phyloP scores from a whole-genome alignment of 2,329 filamentous ascomycete species.

The Byssothecium circinans region DNA sequence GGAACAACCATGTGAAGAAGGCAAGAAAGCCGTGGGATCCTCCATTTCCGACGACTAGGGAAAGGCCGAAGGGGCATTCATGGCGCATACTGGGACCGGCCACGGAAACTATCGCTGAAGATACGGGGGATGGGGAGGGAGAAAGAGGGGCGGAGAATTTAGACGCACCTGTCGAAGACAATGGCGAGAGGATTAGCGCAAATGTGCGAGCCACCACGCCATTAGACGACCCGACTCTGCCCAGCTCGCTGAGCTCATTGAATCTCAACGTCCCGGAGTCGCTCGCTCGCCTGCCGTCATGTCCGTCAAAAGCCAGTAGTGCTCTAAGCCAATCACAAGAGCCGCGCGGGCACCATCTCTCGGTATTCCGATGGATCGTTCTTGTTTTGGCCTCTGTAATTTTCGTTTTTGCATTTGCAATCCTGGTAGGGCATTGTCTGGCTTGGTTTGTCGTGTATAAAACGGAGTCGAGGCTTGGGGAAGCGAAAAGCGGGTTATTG shows the following conservation, averaged over 20 bases:
- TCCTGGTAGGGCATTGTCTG: constrained; percentile 29
- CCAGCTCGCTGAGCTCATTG: not conserved
- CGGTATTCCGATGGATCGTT: constrained; percentile 7
- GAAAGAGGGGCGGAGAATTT: not conserved
- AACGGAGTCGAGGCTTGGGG: constrained; percentile 29
- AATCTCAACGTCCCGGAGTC: not conserved
- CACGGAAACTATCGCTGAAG: not conserved
- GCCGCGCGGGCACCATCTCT: not conserved
- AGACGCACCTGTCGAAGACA: not conserved
- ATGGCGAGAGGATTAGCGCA: not conserved
- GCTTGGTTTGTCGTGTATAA: constrained; percentile 35
- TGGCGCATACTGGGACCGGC: constrained; percentile 7
- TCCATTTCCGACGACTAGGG: constrained; percentile 21
- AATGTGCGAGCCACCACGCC: constrained; percentile 1
- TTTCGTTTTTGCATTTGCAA: constrained; percentile 21
- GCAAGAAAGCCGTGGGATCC: constrained; percentile 33
- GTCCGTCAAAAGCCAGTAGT: not conserved
- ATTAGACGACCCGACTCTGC: not conserved
- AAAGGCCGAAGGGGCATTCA: constrained; percentile 1
- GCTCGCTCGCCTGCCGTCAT: too few species aligned
- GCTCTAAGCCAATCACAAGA: not conserved
- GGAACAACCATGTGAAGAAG: not conserved
- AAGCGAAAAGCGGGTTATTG: constrained; percentile 24
- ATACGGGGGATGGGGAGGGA: not conserved
- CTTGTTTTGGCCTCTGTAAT: constrained; percentile 14